These are phyloP conservation scores for Jaapia argillacea DNA, from an alignment of 768 basidiomycete genomes.

Conservation along the genomic window DNA sequence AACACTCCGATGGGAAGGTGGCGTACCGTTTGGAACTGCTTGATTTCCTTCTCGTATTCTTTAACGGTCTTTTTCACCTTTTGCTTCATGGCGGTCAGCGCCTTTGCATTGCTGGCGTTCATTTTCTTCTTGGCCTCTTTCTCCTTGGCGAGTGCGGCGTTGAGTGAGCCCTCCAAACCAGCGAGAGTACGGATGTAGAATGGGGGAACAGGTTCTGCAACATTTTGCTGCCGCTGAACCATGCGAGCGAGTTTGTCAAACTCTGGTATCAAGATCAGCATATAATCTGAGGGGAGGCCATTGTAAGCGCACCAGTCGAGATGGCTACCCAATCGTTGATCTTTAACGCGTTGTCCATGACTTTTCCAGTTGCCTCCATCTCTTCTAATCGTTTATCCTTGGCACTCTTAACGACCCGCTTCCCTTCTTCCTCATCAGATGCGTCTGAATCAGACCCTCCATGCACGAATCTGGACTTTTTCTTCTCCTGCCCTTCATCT, in stretches of 20 bases:
- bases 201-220: conserved; percentile 78
- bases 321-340: conserved; percentile 96
- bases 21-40: conserved; percentile 69
- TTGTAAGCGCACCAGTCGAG: conserved; percentile 56
- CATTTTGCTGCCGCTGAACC: conserved; percentile 78
- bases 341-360: conserved; percentile 90
- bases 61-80: conserved; percentile 87
- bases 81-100: conserved; percentile 96
- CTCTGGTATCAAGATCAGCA: conserved; percentile 57
- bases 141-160: conserved; percentile 67
- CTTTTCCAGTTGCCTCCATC: conserved; percentile 87
- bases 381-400: conserved; percentile 89
- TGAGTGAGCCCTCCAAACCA: conserved; percentile 70
- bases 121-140: conserved; percentile 95
- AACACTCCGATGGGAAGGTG: neutral
- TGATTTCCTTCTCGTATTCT: conserved; percentile 78
- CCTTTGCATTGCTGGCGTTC: conserved; percentile 89
- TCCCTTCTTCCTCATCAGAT: conserved; percentile 60
- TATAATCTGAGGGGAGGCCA: conserved; percentile 6
- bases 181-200: conserved; percentile 72
- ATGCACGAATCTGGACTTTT: conserved; percentile 30
- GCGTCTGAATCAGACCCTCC: conserved; percentile 40
- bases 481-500: conserved; percentile 28
- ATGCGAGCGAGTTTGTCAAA: conserved; percentile 93
- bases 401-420: conserved; percentile 72